A percentile compares a stretch with the other conserved stretches of the same genome.
These are phyloP conservation scores for Tylopilus subfusipes DNA, from an alignment of 768 basidiomycete genomes.

Conservation along the genomic window DNA sequence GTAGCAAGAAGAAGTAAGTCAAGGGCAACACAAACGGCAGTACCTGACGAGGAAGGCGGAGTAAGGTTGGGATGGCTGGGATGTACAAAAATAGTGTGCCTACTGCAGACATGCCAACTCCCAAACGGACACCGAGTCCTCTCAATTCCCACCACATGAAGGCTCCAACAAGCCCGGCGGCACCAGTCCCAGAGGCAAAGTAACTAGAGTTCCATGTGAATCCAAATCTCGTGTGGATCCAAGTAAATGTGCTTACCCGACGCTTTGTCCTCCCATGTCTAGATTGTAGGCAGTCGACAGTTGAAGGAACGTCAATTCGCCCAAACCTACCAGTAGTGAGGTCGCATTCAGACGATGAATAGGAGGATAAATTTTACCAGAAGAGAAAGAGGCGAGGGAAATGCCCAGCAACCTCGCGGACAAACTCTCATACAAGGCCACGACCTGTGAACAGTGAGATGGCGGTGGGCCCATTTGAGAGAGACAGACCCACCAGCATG, in stretches of 20 bases:
- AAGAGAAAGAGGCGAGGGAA: constrained; percentile 79
- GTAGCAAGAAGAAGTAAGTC: constrained; percentile 76
- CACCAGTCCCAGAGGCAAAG: constrained; percentile 93
- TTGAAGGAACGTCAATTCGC: constrained; percentile 93
- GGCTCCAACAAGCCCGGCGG: constrained; percentile 89
- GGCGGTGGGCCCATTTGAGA: background rate
- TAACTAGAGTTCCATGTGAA: constrained; percentile 48
- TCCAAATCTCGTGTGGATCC: background rate
- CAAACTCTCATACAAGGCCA: constrained; percentile 68
- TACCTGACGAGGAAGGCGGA: constrained; percentile 43
- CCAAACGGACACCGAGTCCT: constrained; percentile 74
- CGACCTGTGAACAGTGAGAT: constrained; percentile 48
- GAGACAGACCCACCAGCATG: constrained; percentile 69
- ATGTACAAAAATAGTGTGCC: constrained; percentile 21
- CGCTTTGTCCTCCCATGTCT: constrained; percentile 69
- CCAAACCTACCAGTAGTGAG: constrained; percentile 58
- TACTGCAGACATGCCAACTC: constrained; percentile 82
- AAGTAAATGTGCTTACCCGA: constrained; percentile 54
- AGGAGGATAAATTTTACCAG: constrained; percentile 45
- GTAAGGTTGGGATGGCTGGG: constrained; percentile 1
- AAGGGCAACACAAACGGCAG: constrained; percentile 79
- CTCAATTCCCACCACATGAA: constrained; percentile 94
- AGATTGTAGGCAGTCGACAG: constrained; percentile 80
- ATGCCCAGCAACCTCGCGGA: constrained; percentile 76
- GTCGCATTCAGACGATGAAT: background rate